Evolutionary conservation across 768 basidiomycete genomes (phyloP).

Genomic region (Russula ochroleuca): DNA sequence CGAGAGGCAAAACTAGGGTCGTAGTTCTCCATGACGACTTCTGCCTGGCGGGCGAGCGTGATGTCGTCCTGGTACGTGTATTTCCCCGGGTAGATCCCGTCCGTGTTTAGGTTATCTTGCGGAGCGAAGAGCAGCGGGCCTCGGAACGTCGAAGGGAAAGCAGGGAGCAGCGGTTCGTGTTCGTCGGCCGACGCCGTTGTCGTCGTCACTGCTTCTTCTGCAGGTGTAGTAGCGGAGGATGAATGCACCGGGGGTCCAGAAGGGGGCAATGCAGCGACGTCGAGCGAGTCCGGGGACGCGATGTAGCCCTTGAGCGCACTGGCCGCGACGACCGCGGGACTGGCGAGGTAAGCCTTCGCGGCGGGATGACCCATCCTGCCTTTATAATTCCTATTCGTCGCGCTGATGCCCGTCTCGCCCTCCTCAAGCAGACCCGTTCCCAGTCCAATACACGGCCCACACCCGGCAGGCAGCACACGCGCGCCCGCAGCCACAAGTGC

Average conservation of each 20-base stretch:
- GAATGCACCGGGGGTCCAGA: slow-evolving; percentile 53
- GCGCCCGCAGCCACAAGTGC: slow-evolving; percentile 83
- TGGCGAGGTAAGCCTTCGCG: slow-evolving; percentile 92
- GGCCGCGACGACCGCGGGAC: slow-evolving; percentile 95
- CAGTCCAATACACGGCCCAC: slow-evolving; percentile 96
- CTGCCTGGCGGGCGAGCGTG: slow-evolving; percentile 87
- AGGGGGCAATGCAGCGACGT: slow-evolving; percentile 49
- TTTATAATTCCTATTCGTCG: slow-evolving; percentile 98
- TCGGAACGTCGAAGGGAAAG: slow-evolving; percentile 78
- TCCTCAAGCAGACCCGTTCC: slow-evolving; percentile 91
- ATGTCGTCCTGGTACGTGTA: slow-evolving; percentile 99
- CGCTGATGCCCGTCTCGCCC: slow-evolving; percentile 93
- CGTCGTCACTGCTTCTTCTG: no score
- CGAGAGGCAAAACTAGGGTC: slow-evolving; percentile 79
- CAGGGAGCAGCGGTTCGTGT: slow-evolving; percentile 64
- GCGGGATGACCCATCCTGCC: slow-evolving; percentile 97
- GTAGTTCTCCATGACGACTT: slow-evolving; percentile 99
- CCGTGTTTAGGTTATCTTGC: slow-evolving; percentile 97
- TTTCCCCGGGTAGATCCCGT: slow-evolving; percentile 97
- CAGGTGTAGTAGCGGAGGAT: slow-evolving; percentile 28
- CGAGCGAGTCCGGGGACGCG: slow-evolving; percentile 69
- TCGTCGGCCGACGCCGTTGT: no score
- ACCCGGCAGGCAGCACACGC: slow-evolving; percentile 89
- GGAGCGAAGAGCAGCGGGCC: slow-evolving; percentile 90
- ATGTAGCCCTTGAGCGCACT: slow-evolving; percentile 92